Evolutionary conservation across 768 basidiomycete genomes (phyloP), one percentile per base, ranked within the genome.

Genomic region (Pleurotus citrinopileatus): DNA sequence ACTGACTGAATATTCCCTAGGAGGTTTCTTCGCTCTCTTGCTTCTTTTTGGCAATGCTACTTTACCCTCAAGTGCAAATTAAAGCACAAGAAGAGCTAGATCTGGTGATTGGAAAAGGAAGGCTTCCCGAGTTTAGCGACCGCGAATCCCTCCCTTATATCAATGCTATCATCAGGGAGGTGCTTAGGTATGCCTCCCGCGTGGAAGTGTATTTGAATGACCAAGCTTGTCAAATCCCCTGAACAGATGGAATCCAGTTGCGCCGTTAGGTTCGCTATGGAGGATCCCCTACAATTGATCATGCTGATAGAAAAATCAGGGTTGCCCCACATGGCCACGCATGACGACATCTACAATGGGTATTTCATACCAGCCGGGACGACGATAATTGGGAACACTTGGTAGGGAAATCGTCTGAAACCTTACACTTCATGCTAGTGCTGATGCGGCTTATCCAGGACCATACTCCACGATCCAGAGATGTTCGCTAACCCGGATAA

Each of bases 61-160:
- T 57, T 4, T 51, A 66, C 47, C 67, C 68, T 9, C 65, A 65
- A 7, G 57, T 63, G 0, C 63, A 66, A 44, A 58, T 53, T 28
- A 58, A 54, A 28, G 70, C 66, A 1, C 73, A 74, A 42, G 60
- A 53, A 3, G 74, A 74, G 53, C 59, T 75, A 23, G 68, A 75
- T 56, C 37, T 40, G 0, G 55, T 67, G 8, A 45, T 68, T 8
- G 71, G 71, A 13, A 40, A 42, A n/a, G 58, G 55, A 4, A 65
- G 69, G 4, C 65, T 74, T 9, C 68, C 68, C 3, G 63, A 57
- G 3, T 56, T 65, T 38, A 59, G 59, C 2, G 73, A 76, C 53
- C 52, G 59, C 15, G 53, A 48, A 4, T 42, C 48, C 9, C 60
- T 73, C 6, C 72, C 70, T 1, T 73, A 70, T 36, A 52, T 64